Conservation (phyloP, 169 alveolate species). For the Eimeria necatrix region DNA sequence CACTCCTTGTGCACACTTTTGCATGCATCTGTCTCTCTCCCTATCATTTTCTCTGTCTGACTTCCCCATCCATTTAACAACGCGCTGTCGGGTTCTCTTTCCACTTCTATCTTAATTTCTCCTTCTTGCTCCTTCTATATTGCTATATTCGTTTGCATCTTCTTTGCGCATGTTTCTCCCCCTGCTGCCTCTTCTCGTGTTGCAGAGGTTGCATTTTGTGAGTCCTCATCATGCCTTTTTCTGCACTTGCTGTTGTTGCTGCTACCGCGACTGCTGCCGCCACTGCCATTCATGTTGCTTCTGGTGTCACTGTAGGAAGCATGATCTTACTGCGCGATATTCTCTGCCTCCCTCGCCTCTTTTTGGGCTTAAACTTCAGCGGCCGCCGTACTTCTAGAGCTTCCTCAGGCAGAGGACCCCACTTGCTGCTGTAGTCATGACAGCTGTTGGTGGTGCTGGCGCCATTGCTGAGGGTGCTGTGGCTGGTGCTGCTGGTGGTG, state of each 20-base stretch:
- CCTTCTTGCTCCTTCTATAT: background rate
- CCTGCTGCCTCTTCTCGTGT: background rate
- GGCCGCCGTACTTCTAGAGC: constrained; percentile 35
- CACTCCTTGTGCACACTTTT: background rate
- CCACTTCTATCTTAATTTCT: too few species aligned
- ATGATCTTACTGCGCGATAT: background rate
- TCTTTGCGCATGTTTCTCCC: background rate
- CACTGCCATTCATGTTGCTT: background rate
- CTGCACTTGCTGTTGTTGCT: background rate
- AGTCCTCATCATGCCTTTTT: background rate
- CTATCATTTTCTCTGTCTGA: background rate
- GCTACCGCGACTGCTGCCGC: background rate
- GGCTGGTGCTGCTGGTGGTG: background rate
- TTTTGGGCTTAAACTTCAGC: background rate
- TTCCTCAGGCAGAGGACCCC: constrained; percentile 8
- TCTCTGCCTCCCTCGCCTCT: constrained; percentile 35
- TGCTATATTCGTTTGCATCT: background rate
- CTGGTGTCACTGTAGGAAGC: background rate
- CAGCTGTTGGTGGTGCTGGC: background rate
- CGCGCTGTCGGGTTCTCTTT: too few species aligned
- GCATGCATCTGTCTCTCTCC: background rate
- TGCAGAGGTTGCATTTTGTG: background rate
- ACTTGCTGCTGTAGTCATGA: background rate
- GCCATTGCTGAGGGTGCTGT: constrained; percentile 30
- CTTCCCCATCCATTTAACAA: too few species aligned